Conservation (phyloP, 139 green algal species). For the Coelastrella sp. region DNA sequence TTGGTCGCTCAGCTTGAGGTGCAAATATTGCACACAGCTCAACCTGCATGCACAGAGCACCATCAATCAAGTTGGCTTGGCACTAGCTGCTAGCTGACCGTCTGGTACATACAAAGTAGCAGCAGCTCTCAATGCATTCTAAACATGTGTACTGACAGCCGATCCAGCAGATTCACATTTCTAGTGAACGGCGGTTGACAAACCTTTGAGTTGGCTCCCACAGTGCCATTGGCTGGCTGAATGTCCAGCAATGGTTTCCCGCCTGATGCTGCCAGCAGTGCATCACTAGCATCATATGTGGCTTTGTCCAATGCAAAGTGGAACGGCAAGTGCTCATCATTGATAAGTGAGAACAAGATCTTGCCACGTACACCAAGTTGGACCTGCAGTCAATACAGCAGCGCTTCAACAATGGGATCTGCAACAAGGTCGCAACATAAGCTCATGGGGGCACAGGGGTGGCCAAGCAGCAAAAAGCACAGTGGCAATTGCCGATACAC, state of each 20-base stretch:
- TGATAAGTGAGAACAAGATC: slow-evolving; percentile 64
- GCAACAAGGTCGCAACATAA: no score
- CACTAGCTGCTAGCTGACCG: neutral
- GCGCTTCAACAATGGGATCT: no score
- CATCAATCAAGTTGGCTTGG: neutral
- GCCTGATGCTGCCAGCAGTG: slow-evolving; percentile 63
- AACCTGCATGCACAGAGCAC: slow-evolving; percentile 6
- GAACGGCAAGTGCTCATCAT: slow-evolving; percentile 84
- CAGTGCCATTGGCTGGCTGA: slow-evolving; percentile 64
- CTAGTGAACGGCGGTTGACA: neutral
- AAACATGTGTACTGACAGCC: no score
- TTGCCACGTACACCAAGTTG: slow-evolving; percentile 38
- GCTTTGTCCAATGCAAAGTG: slow-evolving; percentile 78
- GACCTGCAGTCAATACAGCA: neutral
- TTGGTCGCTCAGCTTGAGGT: slow-evolving; percentile 57
- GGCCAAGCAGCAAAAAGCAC: neutral
- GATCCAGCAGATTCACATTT: neutral
- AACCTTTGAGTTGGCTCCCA: slow-evolving; percentile 67
- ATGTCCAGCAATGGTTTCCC: slow-evolving; percentile 67
- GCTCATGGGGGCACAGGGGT: no score
- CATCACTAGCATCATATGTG: slow-evolving; percentile 72
- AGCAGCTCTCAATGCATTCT: no score
- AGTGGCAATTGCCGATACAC: neutral
- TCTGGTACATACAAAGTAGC: no score
- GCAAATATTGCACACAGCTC: slow-evolving; percentile 42